Evolutionary conservation across 2,329 filamentous ascomycete genomes (phyloP).

Genomic region (Fusarium piperis): DNA sequence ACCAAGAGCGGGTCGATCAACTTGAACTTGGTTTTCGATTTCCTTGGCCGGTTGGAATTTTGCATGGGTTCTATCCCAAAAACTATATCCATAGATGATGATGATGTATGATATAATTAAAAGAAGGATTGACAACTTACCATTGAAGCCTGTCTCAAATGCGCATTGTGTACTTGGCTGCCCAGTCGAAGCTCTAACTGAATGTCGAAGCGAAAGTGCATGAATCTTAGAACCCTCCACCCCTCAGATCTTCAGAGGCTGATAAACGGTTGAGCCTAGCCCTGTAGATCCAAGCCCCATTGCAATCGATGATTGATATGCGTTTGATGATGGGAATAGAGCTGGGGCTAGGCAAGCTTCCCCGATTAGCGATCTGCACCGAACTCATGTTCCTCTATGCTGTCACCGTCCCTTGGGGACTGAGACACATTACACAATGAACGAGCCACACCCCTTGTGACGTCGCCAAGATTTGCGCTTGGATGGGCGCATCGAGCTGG

Average conservation of each 20-base stretch:
- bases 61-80: slow-evolving; percentile 1
- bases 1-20: slow-evolving; percentile 9
- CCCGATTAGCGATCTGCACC: slow-evolving; percentile 13
- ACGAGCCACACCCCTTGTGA: slow-evolving; percentile 16
- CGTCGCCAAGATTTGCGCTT: slow-evolving; percentile 9
- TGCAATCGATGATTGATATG: slow-evolving; percentile 12
- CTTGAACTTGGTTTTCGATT: not conserved
- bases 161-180: not conserved
- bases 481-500: not conserved
- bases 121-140: slow-evolving; percentile 6
- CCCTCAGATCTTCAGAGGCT: slow-evolving; percentile 1
- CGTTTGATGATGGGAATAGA: slow-evolving; percentile 33
- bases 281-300: slow-evolving; percentile 13
- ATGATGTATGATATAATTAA: slow-evolving; percentile 38
- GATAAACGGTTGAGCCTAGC: slow-evolving; percentile 11
- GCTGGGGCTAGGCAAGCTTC: slow-evolving; percentile 6
- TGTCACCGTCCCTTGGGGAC: not conserved
- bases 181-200: not conserved
- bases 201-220: not conserved
- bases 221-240: not conserved
- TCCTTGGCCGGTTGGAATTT: not conserved
- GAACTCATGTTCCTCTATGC: slow-evolving; percentile 5
- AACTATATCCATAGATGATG: slow-evolving; percentile 30
- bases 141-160: not conserved
- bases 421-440: slow-evolving; percentile 4